Evolutionary conservation across 805 yeast species (phyloP).

Genomic region (Nakazawaea sp.): DNA sequence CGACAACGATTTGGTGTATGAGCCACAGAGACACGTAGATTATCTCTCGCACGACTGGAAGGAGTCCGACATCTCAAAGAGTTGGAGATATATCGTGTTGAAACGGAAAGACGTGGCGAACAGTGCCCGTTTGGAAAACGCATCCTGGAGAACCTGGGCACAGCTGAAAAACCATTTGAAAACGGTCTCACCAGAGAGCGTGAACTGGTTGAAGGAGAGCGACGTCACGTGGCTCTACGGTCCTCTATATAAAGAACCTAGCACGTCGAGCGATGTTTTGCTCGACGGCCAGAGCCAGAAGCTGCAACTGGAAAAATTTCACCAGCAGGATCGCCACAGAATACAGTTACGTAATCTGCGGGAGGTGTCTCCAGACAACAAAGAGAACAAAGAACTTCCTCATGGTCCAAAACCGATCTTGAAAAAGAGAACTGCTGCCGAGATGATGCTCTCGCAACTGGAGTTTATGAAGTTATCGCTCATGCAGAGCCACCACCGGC

Average conservation of each 20-base stretch:
- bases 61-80: slow-evolving; percentile 84
- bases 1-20: slow-evolving; percentile 72
- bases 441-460: slow-evolving; percentile 64
- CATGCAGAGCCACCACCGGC: slow-evolving; percentile 5
- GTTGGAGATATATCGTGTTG: slow-evolving; percentile 89
- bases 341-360: too few species aligned
- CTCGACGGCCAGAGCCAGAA: background rate
- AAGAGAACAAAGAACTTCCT: slow-evolving; percentile 11
- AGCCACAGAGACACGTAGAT: slow-evolving; percentile 89
- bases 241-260: slow-evolving; percentile 56
- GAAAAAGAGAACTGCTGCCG: slow-evolving; percentile 81
- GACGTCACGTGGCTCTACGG: slow-evolving; percentile 99
- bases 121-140: slow-evolving; percentile 74
- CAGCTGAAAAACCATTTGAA: slow-evolving; percentile 64
- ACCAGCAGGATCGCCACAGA: background rate
- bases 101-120: slow-evolving; percentile 81
- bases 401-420: slow-evolving; percentile 71
- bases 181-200: slow-evolving; percentile 85
- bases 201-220: slow-evolving; percentile 94
- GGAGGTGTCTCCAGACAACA: background rate
- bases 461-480: slow-evolving; percentile 21
- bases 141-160: slow-evolving; percentile 97
- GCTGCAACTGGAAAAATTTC: background rate
- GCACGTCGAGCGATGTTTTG: background rate
- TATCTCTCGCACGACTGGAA: slow-evolving; percentile 95